Evolutionary conservation across 2,329 filamentous ascomycete genomes (phyloP).

Genomic region (Penicillium palitans): DNA sequence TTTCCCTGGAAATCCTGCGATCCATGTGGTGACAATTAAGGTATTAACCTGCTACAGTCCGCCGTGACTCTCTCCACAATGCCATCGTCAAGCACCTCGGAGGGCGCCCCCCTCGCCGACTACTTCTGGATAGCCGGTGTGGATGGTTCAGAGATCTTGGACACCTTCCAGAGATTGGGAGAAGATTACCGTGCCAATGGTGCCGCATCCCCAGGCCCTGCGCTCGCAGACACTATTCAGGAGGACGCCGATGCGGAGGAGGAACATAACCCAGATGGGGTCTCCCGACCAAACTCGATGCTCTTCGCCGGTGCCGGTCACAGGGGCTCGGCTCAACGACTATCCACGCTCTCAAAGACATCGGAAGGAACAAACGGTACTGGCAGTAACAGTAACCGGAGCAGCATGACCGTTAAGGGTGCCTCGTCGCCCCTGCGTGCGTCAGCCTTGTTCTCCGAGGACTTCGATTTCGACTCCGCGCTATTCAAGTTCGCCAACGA

Average conservation of each 20-base stretch:
- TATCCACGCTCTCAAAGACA: conserved; percentile 53
- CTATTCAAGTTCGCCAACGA: conserved; percentile 94
- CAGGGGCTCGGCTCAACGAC: conserved; percentile 45
- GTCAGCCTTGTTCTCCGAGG: conserved; percentile 51
- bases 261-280: conserved; percentile 39
- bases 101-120: conserved; percentile 60
- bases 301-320: conserved; percentile 23
- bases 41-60: conserved; percentile 16
- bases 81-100: conserved; percentile 39
- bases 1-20: not conserved
- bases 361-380: conserved; percentile 47
- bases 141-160: conserved; percentile 48
- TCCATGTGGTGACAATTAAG: conserved; percentile 24
- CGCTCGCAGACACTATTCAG: conserved; percentile 59
- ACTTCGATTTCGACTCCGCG: conserved; percentile 92
- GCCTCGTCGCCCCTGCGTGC: conserved; percentile 34
- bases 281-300: conserved; percentile 45
- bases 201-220: conserved; percentile 37
- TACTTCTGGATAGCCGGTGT: conserved; percentile 64
- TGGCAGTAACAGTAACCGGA: conserved; percentile 66
- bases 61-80: conserved; percentile 19
- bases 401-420: conserved; percentile 62
- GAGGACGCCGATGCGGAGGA: conserved; percentile 60
- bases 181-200: conserved; percentile 45
- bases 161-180: conserved; percentile 45